Conservation (phyloP, 1,284 basidiomycete species). For the Melampsora americana region DNA sequence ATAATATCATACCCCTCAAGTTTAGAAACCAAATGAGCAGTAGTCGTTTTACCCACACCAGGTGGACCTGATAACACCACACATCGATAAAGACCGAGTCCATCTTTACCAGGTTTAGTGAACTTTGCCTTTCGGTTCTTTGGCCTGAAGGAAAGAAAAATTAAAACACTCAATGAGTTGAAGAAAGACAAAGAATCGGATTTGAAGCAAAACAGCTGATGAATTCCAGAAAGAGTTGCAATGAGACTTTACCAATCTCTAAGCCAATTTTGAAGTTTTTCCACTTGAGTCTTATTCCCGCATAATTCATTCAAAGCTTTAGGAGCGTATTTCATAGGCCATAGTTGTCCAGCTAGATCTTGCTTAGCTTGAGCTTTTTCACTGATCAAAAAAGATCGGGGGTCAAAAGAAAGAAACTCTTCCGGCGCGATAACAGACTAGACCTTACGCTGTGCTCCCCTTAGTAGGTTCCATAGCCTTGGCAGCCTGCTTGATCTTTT, state of each 20-base stretch:
- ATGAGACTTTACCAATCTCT: conserved; percentile 80
- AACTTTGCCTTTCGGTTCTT: conserved; percentile 70
- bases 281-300: conserved; percentile 86
- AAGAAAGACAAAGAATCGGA: no score
- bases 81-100: conserved; percentile 79
- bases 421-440: not conserved
- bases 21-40: conserved; percentile 86
- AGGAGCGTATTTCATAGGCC: conserved; percentile 95
- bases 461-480: conserved; percentile 46
- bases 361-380: conserved; percentile 7
- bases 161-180: no score
- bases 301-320: conserved; percentile 82
- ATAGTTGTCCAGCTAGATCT: conserved; percentile 63
- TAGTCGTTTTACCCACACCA: conserved; percentile 96
- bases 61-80: conserved; percentile 88
- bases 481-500: conserved; percentile 56
- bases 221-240: no score
- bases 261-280: conserved; percentile 83
- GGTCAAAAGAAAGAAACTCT: not conserved
- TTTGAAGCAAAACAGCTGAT: no score
- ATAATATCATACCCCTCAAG: conserved; percentile 84
- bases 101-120: conserved; percentile 90
- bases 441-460: conserved; percentile 26
- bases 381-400: not conserved
- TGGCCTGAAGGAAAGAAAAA: conserved; percentile 60